Conservation (phyloP, 2,329 filamentous ascomycete species). For the Tolypocladium guangdongense region DNA sequence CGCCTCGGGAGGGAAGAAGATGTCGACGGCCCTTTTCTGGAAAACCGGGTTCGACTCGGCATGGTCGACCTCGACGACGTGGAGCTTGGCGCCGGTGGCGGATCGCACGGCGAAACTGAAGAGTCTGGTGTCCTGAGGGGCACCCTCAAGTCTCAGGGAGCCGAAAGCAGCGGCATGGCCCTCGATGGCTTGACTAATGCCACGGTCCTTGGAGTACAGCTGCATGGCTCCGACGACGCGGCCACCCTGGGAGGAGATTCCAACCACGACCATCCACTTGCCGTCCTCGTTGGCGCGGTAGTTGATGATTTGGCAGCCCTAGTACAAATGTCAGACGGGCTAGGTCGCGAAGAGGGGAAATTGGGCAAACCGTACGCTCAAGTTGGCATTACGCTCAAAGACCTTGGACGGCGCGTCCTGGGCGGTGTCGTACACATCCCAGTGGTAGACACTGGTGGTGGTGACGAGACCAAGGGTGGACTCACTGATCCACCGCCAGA, state of each 20-base stretch:
- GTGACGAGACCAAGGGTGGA: slow-evolving; percentile 82
- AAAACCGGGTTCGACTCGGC: slow-evolving; percentile 80
- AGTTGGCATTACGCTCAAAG: slow-evolving; percentile 88
- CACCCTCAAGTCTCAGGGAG: slow-evolving; percentile 77
- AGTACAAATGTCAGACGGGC: slow-evolving; percentile 8
- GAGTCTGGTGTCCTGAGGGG: slow-evolving; percentile 81
- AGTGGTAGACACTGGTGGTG: slow-evolving; percentile 86
- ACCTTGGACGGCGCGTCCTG: slow-evolving; percentile 77
- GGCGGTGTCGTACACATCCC: slow-evolving; percentile 84
- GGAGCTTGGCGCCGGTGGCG: slow-evolving; percentile 82
- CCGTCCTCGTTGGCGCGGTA: slow-evolving; percentile 92
- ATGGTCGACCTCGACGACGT: slow-evolving; percentile 96
- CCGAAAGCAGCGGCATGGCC: slow-evolving; percentile 94
- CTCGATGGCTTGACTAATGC: slow-evolving; percentile 96
- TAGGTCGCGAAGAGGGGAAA: not conserved
- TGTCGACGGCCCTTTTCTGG: slow-evolving; percentile 91
- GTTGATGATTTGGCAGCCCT: slow-evolving; percentile 99
- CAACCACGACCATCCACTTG: slow-evolving; percentile 97
- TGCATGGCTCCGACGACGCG: slow-evolving; percentile 95
- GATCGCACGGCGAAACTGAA: slow-evolving; percentile 95
- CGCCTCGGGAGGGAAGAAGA: slow-evolving; percentile 94
- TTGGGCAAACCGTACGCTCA: slow-evolving; percentile 50
- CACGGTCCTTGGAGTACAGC: slow-evolving; percentile 89
- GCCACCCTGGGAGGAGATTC: slow-evolving; percentile 86
- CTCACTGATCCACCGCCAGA: slow-evolving; percentile 99